Base-by-base conservation (phyloP, 2,329 filamentous ascomycete genomes). In the Dactylellina drechsleri region DNA sequence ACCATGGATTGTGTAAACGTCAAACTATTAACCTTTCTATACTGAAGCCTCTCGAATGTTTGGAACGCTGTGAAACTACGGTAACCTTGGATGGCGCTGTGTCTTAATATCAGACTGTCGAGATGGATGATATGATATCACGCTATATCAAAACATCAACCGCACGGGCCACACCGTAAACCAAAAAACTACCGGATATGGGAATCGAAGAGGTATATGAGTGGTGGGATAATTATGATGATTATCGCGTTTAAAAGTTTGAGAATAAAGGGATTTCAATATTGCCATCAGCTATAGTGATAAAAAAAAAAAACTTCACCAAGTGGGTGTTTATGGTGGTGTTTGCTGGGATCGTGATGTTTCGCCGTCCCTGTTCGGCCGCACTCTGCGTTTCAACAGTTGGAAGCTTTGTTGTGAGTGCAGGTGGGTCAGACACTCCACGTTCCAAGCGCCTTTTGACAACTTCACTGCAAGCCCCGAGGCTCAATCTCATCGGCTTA, bases 381-480 rank as follows among this genome's bases (percentile, higher is more conserved):
- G 57, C 64, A 13, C 26, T 47, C 23, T 53, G 16, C 41, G 67
- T 72, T 72, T 72, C 67, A 72, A 6, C 56, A 8, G 2, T 36
- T 26, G 12, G 49, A 16, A 26, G 18, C 18, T 13, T n/a, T 8
- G 15, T 18, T 20, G 50, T 36, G 31, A 56, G 52, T 36, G 43
- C 66, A 50, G 28, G 67, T 72, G 67, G 67, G 67, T 72, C 67
- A 72, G 41, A 72, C 67, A 40, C 60, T 16, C 52, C 45, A 43
- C 28, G 67, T 65, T 54, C 59, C 59, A 65, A 47, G 43, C 43
- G 23, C 50, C 53, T 31, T 53, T 45, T n/a, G 1, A 36, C 10
- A 36, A 36, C 10, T 23, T 23, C 23, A 23, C 23, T 23, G 4
- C 23, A 23, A 2, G 2, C 23, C 4, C 23, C 23, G 23, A 23